Evolutionary conservation across 106 monocot genomes (phyloP).

Genomic region (Hemerocallis citrina): DNA sequence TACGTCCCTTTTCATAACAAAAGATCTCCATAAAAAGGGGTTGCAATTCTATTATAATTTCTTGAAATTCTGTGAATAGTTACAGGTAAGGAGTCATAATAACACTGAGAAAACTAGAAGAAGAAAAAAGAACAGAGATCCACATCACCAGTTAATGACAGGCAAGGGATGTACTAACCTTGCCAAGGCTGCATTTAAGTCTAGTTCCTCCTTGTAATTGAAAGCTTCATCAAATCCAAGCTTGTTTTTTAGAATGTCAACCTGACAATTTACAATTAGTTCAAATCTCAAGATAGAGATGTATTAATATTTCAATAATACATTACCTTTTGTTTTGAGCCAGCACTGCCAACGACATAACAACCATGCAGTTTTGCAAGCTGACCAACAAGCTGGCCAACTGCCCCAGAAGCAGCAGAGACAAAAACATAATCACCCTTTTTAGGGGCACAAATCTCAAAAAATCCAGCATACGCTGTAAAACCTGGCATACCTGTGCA

Average conservation of each 20-base stretch:
- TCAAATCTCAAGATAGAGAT: neutral
- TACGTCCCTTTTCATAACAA: too few species aligned
- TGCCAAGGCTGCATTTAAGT: slow-evolving; percentile 47
- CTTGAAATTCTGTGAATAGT: neutral
- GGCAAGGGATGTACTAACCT: slow-evolving; percentile 21
- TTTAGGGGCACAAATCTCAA: slow-evolving; percentile 70
- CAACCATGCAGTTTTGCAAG: slow-evolving; percentile 76
- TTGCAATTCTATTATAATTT: neutral
- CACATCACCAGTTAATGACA: neutral
- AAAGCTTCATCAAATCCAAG: slow-evolving; percentile 82
- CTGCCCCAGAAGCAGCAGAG: slow-evolving; percentile 84
- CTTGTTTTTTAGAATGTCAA: slow-evolving; percentile 70
- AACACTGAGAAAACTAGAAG: neutral
- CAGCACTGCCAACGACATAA: slow-evolving; percentile 77
- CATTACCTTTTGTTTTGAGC: slow-evolving; percentile 51
- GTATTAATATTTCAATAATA: neutral
- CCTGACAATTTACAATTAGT: slow-evolving; percentile 20
- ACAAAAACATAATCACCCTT: slow-evolving; percentile 65
- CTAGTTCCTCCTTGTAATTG: slow-evolving; percentile 78
- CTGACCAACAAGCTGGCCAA: slow-evolving; percentile 80
- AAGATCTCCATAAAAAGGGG: too few species aligned
- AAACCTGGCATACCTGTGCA: slow-evolving; percentile 77
- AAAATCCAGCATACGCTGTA: slow-evolving; percentile 73
- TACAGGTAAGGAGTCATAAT: neutral
- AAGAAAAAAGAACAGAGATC: neutral